A percentile compares a stretch with the other conserved stretches of the same genome.
These are phyloP conservation scores for Brassica juncea DNA, from an alignment of 345 rosid species.

Conservation along the genomic window DNA sequence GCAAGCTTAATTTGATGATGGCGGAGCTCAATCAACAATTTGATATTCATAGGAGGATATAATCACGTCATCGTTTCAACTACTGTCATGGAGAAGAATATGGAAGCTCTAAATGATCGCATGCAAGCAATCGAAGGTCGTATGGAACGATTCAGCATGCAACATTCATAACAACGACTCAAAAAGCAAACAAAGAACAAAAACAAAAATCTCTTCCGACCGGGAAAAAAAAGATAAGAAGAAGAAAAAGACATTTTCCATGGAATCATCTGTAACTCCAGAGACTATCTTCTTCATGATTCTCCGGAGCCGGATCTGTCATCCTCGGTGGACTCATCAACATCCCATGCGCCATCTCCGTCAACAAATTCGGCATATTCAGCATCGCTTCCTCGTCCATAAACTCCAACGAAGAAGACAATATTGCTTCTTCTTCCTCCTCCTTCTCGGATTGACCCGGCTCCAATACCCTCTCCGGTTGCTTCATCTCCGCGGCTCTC, in stretches of 20 bases:
- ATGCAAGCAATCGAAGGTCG: no score
- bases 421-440: conserved; percentile 23
- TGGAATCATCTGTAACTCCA: conserved; percentile 52
- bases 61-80: no score
- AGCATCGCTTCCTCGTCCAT: conserved; percentile 60
- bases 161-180: not conserved
- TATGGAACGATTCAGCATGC: not conserved
- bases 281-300: conserved; percentile 54
- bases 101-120: no score
- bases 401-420: conserved; percentile 36
- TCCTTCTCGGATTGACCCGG: conserved; percentile 33
- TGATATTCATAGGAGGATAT: no score
- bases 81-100: no score
- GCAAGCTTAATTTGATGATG: no score
- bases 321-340: conserved; percentile 78
- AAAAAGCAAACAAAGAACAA: not conserved
- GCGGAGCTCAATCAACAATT: no score
- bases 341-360: conserved; percentile 80
- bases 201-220: not conserved
- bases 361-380: conserved; percentile 62
- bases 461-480: conserved; percentile 16
- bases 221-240: not conserved
- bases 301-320: conserved; percentile 48
- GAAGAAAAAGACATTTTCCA: not conserved
- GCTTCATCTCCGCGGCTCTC: conserved; percentile 50